phyloP scores from a whole-genome alignment of 805 yeast species.

The Zygosaccharomyces bailii region DNA sequence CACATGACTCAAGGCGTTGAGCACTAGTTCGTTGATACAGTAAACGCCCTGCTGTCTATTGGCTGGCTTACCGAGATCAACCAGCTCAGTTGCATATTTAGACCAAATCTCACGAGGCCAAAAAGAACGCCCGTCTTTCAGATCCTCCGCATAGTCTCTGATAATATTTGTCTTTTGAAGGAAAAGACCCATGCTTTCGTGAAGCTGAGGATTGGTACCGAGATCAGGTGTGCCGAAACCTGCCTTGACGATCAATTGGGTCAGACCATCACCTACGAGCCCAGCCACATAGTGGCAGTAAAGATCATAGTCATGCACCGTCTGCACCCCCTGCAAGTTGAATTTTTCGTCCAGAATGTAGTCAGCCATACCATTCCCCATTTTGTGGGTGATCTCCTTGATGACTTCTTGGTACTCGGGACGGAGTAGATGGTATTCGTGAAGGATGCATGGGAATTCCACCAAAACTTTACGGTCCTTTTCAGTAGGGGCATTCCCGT shows the following conservation, averaged over 20 bases:
- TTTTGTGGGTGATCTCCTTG: constrained; percentile 68
- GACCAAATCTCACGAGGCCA: constrained; percentile 96
- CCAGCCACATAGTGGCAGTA: constrained; percentile 99
- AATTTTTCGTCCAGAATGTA: constrained; percentile 75
- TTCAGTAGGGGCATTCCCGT: constrained; percentile 71
- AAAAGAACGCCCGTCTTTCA: constrained; percentile 86
- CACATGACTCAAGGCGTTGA: constrained; percentile 74
- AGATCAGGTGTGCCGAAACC: constrained; percentile 57
- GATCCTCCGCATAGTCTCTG: constrained; percentile 90
- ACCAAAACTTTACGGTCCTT: constrained; percentile 76
- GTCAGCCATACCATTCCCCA: constrained; percentile 99
- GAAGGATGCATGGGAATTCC: constrained; percentile 68
- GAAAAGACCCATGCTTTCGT: constrained; percentile 90
- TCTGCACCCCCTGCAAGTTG: constrained; percentile 72
- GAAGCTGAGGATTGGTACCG: constrained; percentile 51
- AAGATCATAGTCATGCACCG: constrained; percentile 76
- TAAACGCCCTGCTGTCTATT: constrained; percentile 53
- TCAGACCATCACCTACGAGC: constrained; percentile 92
- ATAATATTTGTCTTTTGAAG: constrained; percentile 95
- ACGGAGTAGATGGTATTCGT: constrained; percentile 68
- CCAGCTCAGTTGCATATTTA: constrained; percentile 63
- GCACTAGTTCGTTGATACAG: constrained; percentile 78
- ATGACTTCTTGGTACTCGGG: constrained; percentile 76
- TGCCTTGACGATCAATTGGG: constrained; percentile 76
- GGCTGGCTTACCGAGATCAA: constrained; percentile 54